A percentile compares a stretch with the other conserved stretches of the same genome.
These are phyloP conservation scores for Lecanicillium sp. DNA, from an alignment of 2,329 filamentous ascomycete genomes.

Conservation along the genomic window DNA sequence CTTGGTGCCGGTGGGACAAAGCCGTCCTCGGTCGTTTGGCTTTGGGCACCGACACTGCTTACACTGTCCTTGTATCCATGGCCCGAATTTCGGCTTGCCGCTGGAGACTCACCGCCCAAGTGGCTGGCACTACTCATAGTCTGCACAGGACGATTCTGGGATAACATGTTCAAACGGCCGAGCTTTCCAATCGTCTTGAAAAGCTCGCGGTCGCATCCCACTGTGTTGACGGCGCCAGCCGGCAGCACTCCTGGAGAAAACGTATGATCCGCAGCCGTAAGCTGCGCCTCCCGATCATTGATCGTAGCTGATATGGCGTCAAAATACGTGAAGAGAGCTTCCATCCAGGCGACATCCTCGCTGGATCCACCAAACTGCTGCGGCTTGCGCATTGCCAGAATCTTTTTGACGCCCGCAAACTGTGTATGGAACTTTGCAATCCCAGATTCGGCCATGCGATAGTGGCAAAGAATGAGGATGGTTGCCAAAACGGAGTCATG, in stretches of 20 bases:
- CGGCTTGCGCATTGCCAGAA: constrained; percentile 64
- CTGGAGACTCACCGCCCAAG: constrained; percentile 12
- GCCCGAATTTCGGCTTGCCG: constrained; percentile 30
- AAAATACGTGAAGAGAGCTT: constrained; percentile 88
- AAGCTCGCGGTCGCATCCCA: constrained; percentile 77
- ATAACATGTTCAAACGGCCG: constrained; percentile 75
- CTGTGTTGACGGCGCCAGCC: constrained; percentile 69
- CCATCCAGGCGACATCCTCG: constrained; percentile 79
- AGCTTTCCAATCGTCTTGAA: constrained; percentile 82
- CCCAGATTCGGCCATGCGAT: constrained; percentile 88
- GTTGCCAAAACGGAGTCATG: constrained; percentile 85
- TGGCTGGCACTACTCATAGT: constrained; percentile 16
- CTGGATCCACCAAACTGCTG: constrained; percentile 39
- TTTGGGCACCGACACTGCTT: constrained; percentile 13
- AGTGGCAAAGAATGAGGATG: constrained; percentile 79
- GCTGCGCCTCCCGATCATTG: constrained; percentile 82
- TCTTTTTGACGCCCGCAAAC: constrained; percentile 86
- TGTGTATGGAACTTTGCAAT: constrained; percentile 90
- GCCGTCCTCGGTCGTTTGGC: constrained; percentile 20
- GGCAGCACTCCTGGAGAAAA: constrained; percentile 41
- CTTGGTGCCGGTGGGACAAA: constrained; percentile 30
- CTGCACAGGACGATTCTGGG: constrained; percentile 55
- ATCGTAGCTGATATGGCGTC: constrained; percentile 88
- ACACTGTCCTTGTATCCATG: constrained; percentile 31
- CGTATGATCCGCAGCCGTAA: constrained; percentile 57